Evolutionary conservation across 2,329 filamentous ascomycete species (phyloP), one percentile per base, ranked within the genome.

Genomic region (Akanthomyces uredinophilus): DNA sequence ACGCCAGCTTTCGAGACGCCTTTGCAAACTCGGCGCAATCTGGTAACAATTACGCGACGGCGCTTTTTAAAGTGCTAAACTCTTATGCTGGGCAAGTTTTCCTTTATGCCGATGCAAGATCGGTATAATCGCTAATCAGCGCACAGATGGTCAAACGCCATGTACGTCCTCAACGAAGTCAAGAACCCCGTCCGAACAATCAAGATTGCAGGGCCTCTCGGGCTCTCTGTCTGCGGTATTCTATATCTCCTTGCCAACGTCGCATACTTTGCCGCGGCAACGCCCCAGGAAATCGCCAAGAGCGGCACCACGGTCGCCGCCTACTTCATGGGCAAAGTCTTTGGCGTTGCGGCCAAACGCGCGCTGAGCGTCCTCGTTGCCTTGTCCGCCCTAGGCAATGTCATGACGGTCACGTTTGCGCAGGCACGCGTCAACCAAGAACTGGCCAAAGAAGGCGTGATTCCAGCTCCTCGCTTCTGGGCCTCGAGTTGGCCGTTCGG

Each of bases 91-190:
- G 64, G 64, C 64, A 53, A 53, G 29, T 5, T 13, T 2, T 22
- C 2, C 27, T 10, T 29, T 4, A 4, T 13, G 20, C n/a, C 7
- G 10, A 22, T 1, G 8, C 6, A 84, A 16, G 35, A 27, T 13
- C 11, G 8, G 29, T 5, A 39, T 32, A 20, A 47, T 27, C 20
- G 13, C 59, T 46, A 35, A 61, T n/a, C 24, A 24, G 18, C n/a
- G 8, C 29, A 18, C 43, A 65, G 64, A 1, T 66, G 64, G 64
- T 58, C 51, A 0, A 66, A 66, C 27, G 64, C 64, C 20, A 66
- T 66, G 64, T 66, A 66, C 13, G 64, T 66, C 47, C 54, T 66
- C 22, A 66, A 66, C 39, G 64, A 66, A 32, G 59, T 66, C n/a
- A 63, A 64, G 43, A 51, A 66, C 13, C 64, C 64, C 6, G 54